phyloP scores from a whole-genome alignment of 495 filamentous ascomycete genomes.

The Gamarada debralockiae region DNA sequence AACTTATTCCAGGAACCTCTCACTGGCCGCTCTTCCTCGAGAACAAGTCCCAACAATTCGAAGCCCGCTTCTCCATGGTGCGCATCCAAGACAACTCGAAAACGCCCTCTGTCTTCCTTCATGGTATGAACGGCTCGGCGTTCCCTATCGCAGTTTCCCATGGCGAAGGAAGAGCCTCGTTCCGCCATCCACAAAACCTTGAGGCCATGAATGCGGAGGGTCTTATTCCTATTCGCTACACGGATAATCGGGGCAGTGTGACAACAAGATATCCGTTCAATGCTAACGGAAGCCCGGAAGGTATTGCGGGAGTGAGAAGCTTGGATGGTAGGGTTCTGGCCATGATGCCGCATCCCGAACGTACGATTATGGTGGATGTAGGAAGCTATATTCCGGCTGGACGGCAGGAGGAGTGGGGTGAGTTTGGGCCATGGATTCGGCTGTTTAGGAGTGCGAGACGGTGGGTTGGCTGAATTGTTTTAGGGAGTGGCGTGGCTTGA shows the following conservation, averaged over 20 bases:
- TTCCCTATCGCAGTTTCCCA: constrained; percentile 89
- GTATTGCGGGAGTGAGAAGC: constrained; percentile 79
- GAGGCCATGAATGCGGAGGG: constrained; percentile 56
- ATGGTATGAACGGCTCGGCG: constrained; percentile 81
- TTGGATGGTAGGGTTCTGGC: constrained; percentile 82
- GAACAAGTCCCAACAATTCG: constrained; percentile 88
- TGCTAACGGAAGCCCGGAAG: constrained; percentile 86
- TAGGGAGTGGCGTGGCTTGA: neutral
- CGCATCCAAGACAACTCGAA: constrained; percentile 57
- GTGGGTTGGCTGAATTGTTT: constrained; percentile 63
- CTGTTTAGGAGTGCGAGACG: constrained; percentile 76
- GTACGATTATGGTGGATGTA: constrained; percentile 81
- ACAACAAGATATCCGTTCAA: constrained; percentile 89
- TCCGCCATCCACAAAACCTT: constrained; percentile 48
- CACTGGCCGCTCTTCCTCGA: constrained; percentile 86
- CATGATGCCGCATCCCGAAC: constrained; percentile 96
- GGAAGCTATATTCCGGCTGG: constrained; percentile 68
- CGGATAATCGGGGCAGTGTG: constrained; percentile 70
- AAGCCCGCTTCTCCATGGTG: constrained; percentile 87
- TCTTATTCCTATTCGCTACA: constrained; percentile 71
- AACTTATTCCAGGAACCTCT: constrained; percentile 79
- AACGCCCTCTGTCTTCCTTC: constrained; percentile 77
- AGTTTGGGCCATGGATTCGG: constrained; percentile 84
- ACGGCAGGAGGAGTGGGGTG: constrained; percentile 68
- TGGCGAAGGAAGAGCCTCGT: constrained; percentile 85